Evolutionary conservation across 2,329 filamentous ascomycete genomes (phyloP).

Genomic region (Talaromyces marneffei): DNA sequence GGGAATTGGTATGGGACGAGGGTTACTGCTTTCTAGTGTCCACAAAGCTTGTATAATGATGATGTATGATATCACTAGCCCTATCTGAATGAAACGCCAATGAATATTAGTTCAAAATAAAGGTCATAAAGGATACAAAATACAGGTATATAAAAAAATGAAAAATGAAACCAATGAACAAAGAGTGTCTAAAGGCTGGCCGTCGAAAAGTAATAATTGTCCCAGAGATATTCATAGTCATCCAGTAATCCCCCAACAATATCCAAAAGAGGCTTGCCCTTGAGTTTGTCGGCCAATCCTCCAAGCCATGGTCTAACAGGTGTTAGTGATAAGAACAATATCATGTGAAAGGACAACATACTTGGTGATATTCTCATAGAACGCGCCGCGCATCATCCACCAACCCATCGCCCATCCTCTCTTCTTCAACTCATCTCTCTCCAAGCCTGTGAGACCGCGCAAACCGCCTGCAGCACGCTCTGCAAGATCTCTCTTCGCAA

Average conservation of each 20-base stretch:
- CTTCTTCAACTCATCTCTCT: constrained; percentile 83
- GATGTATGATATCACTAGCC: constrained; percentile 16
- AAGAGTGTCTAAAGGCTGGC: constrained; percentile 43
- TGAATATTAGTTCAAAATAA: background rate
- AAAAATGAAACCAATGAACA: background rate
- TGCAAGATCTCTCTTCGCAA: constrained; percentile 62
- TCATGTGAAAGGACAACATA: constrained; percentile 31
- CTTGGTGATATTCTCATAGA: constrained; percentile 85
- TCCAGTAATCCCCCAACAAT: constrained; percentile 81
- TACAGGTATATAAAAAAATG: background rate
- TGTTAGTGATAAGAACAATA: background rate
- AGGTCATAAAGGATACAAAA: background rate
- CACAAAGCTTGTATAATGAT: constrained; percentile 9
- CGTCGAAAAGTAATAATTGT: constrained; percentile 88
- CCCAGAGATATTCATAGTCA: constrained; percentile 97
- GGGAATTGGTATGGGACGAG: constrained; percentile 72
- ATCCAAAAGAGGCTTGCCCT: constrained; percentile 66
- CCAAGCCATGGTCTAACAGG: constrained; percentile 56
- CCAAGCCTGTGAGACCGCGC: constrained; percentile 72
- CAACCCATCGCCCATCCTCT: constrained; percentile 86
- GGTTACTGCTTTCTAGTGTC: constrained; percentile 61
- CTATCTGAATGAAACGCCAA: constrained; percentile 12
- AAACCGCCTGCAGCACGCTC: constrained; percentile 63
- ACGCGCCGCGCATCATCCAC: constrained; percentile 96
- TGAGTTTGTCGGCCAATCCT: constrained; percentile 64